phyloP scores from a whole-genome alignment of 208 protist species.

The Tritrichomonas foetus region DNA sequence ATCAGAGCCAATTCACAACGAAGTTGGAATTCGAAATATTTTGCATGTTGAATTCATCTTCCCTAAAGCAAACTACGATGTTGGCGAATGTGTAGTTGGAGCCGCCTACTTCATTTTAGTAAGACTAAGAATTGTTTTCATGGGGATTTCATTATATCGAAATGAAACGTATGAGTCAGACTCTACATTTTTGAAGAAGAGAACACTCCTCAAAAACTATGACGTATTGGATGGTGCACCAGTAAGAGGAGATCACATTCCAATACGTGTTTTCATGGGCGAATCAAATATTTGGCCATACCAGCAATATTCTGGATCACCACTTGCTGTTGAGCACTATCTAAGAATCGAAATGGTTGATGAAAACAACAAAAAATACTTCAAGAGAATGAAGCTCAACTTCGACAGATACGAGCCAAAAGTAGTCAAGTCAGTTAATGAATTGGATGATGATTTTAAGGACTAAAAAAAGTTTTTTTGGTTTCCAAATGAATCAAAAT shows the following conservation, averaged over 20 bases:
- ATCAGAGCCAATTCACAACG: not conserved
- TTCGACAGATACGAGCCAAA: not conserved
- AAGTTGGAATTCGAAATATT: slow-evolving; percentile 29
- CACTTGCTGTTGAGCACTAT: not conserved
- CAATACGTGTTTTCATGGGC: not conserved
- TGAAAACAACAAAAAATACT: slow-evolving; percentile 3
- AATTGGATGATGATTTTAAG: too few species aligned
- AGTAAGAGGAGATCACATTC: not conserved
- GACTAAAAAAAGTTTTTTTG: too few species aligned
- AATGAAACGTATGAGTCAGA: not conserved
- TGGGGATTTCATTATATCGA: not conserved
- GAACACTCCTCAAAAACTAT: not conserved
- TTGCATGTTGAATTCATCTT: slow-evolving; percentile 29
- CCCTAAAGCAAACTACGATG: not conserved
- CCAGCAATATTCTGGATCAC: not conserved
- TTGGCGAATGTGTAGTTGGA: not conserved
- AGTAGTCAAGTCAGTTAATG: not conserved
- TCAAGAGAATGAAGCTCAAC: not conserved
- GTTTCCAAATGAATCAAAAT: too few species aligned
- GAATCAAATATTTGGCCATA: not conserved
- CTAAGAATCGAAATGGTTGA: not conserved
- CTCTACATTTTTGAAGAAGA: not conserved
- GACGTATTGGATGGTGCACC: slow-evolving; percentile 13
- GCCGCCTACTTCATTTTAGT: not conserved
- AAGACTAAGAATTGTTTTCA: not conserved